Conservation (phyloP, 169 alveolate species). For the Cardiosporidium cionae region DNA sequence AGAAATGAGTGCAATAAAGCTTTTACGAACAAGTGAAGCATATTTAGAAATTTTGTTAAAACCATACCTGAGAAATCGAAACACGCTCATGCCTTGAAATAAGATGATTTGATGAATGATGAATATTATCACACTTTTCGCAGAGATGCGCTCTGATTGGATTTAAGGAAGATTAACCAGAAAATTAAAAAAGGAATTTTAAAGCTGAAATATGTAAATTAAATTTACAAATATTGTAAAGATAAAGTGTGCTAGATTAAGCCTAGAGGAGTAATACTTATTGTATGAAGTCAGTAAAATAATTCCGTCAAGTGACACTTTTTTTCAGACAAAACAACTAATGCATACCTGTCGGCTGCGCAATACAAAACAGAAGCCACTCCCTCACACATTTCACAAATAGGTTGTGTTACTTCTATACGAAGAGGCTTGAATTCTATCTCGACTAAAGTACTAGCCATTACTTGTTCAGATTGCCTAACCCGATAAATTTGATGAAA, state of each 20-base stretch:
- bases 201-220: not conserved
- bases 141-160: constrained; percentile 72
- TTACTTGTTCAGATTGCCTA: constrained; percentile 54
- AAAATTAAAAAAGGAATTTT: no score
- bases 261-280: no score
- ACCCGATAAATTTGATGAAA: constrained; percentile 45
- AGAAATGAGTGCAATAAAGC: no score
- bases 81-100: constrained; percentile 69
- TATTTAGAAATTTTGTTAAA: no score
- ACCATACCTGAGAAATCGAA: constrained; percentile 46
- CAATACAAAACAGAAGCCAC: constrained; percentile 59
- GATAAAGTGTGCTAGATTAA: no score
- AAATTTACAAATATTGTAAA: not conserved
- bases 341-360: constrained; percentile 51
- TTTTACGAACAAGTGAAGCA: no score
- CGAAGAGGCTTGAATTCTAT: constrained; percentile 59
- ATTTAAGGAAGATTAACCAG: no score
- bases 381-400: constrained; percentile 65
- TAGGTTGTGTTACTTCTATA: constrained; percentile 64
- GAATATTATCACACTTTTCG: constrained; percentile 64
- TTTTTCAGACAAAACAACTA: no score
- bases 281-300: no score
- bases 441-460: constrained; percentile 52
- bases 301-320: no score
- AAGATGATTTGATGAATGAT: constrained; percentile 63